Evolutionary conservation across 1,284 basidiomycete genomes (phyloP).

Genomic region (Papiliotrema flavescens): DNA sequence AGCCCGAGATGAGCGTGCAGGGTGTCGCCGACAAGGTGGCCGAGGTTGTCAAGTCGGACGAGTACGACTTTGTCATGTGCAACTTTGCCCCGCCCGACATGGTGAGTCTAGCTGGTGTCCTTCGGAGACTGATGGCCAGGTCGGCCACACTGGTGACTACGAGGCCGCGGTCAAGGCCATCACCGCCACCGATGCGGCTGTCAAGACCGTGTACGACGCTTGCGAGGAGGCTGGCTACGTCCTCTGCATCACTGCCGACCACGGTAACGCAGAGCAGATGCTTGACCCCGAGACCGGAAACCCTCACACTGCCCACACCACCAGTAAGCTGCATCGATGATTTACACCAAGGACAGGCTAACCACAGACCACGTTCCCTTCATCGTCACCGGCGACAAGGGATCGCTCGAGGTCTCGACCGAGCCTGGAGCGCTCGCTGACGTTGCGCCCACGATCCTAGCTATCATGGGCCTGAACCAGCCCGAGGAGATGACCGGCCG

Average conservation of each 20-base stretch:
- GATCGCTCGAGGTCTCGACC: slow-evolving; percentile 54
- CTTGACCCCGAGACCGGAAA: slow-evolving; percentile 73
- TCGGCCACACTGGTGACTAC: slow-evolving; percentile 83
- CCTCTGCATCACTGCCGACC: slow-evolving; percentile 82
- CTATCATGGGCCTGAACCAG: slow-evolving; percentile 58
- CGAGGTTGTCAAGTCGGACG: slow-evolving; percentile 64
- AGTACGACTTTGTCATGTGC: slow-evolving; percentile 88
- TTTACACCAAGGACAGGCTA: neutral
- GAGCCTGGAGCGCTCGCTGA: slow-evolving; percentile 71
- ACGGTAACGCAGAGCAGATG: slow-evolving; percentile 84
- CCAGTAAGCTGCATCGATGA: slow-evolving; percentile 28
- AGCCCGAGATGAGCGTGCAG: slow-evolving; percentile 82
- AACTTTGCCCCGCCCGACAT: slow-evolving; percentile 94
- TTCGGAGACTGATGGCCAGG: slow-evolving; percentile 46
- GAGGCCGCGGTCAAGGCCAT: slow-evolving; percentile 85
- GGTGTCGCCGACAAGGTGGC: slow-evolving; percentile 83
- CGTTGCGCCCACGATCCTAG: slow-evolving; percentile 80
- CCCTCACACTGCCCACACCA: slow-evolving; percentile 60
- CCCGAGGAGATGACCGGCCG: slow-evolving; percentile 58
- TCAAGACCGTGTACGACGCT: slow-evolving; percentile 77
- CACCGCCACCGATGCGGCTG: slow-evolving; percentile 74
- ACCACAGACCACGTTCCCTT: slow-evolving; percentile 71
- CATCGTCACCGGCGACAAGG: slow-evolving; percentile 66
- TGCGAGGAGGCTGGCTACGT: slow-evolving; percentile 79
- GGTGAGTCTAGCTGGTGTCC: slow-evolving; percentile 52